Evolutionary conservation across 2,329 filamentous ascomycete species (phyloP), one percentile per base, ranked within the genome.

Genomic region (Sporothrix euskadiensis): DNA sequence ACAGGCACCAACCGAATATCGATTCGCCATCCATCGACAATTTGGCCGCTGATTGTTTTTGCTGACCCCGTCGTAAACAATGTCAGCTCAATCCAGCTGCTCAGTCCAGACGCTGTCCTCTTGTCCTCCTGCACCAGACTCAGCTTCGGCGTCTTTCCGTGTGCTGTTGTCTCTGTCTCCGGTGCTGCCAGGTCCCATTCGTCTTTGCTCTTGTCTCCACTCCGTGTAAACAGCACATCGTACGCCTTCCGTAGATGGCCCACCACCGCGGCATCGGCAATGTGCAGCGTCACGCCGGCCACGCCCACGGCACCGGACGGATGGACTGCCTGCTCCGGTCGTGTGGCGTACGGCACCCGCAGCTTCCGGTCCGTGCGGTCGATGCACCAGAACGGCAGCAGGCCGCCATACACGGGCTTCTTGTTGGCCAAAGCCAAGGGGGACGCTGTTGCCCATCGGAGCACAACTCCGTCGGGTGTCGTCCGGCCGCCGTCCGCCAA

Each of bases 381-480:
- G 65, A 91, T 84, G 77, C 88, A 90, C 84, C 87, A 92, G 76
- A 92, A 92, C 0, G 90, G 90, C 12, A 89, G 78, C 16, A 81
- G 81, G 0, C 89, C 88, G 0, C 86, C 81, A 9, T 77, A 19
- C 49, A 71, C 32, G 41, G 5, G 6, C 5, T 71, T 22, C 75
- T 78, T 14, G 0, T 81, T 81, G 0, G 82, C 79, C 0, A 16
- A 1, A 1, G 44, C 30, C 84, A 44, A 41, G 83, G 22, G 88
- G 87, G 32, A 89, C 85, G 32, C 49, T 0, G 73, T 76, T 1
- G 85, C 83, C 89, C 90, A 92, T 74, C 87, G 83, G 41, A 92
- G 79, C 44, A 86, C 83, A 1, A 82, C 81, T 0, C 88, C 88
- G 78, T 91, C 88, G 0, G 86, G 85, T 39, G 84, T 80, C 14